Conservation (phyloP, 306 rosid species). For the Leucaena leucocephala region DNA sequence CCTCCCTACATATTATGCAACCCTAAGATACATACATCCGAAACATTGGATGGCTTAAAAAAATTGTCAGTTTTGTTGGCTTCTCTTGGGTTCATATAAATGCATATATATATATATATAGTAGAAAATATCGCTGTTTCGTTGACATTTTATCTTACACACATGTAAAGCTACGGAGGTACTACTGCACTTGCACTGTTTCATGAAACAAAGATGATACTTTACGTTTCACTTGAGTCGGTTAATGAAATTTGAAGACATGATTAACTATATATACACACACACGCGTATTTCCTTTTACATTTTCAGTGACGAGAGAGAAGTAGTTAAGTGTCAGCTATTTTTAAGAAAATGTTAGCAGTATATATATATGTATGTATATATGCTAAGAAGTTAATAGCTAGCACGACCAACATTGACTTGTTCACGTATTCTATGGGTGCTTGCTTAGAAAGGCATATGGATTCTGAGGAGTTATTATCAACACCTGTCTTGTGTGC, state of each 20-base stretch:
- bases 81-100: background rate
- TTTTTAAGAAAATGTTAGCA: background rate
- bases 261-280: too few relatives aligned
- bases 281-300: too few relatives aligned
- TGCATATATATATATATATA: background rate
- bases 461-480: background rate
- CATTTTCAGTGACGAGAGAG: too few relatives aligned
- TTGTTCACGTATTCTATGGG: background rate
- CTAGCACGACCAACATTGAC: background rate
- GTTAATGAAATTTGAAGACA: too few relatives aligned
- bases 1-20: background rate
- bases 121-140: background rate
- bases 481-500: conserved; percentile 4
- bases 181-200: background rate
- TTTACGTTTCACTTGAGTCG: too few relatives aligned
- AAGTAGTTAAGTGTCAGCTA: background rate
- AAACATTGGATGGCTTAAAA: background rate
- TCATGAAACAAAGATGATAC: background rate
- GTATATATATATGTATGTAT: background rate
- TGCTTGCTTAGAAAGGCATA: background rate
- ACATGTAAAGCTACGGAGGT: too few relatives aligned
- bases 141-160: background rate
- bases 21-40: background rate
- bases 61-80: background rate
- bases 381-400: background rate